These are phyloP conservation scores for Zasmidium angulare DNA, from an alignment of 2,329 filamentous ascomycete genomes.

Conservation along the genomic window DNA sequence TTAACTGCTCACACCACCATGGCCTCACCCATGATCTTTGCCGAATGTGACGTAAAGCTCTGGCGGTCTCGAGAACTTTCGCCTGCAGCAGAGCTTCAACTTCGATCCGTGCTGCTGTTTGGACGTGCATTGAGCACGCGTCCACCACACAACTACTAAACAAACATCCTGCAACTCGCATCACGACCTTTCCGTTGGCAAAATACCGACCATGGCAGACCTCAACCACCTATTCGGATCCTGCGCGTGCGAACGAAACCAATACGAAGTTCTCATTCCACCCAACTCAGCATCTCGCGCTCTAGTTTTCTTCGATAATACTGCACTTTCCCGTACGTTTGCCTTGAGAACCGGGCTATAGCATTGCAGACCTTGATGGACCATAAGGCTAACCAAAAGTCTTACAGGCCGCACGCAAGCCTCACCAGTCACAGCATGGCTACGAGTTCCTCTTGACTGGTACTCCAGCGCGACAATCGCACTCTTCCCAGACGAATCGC, in stretches of 20 bases:
- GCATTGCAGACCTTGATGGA: not conserved
- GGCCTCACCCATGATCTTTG: not conserved
- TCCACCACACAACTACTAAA: not conserved
- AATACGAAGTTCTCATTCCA: constrained; percentile 74
- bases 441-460: constrained; percentile 74
- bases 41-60: not conserved
- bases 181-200: not conserved
- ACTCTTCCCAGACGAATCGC: constrained; percentile 72
- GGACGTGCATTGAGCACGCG: not conserved
- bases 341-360: not conserved
- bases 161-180: not conserved
- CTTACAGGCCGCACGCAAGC: constrained; percentile 67
- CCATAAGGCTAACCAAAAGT: not conserved
- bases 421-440: constrained; percentile 74
- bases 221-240: constrained; percentile 61
- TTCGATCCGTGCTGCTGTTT: too few relatives aligned
- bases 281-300: constrained; percentile 53
- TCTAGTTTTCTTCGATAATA: constrained; percentile 73
- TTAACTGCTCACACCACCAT: not conserved
- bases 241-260: constrained; percentile 83
- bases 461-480: constrained; percentile 74
- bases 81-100: not conserved
- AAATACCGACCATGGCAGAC: constrained; percentile 14
- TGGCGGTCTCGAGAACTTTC: not conserved
- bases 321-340: constrained; percentile 68